Evolutionary conservation across 805 yeast species (phyloP), one percentile per base, ranked within the genome.

Genomic region (Sugiyamaella lignohabitans): DNA sequence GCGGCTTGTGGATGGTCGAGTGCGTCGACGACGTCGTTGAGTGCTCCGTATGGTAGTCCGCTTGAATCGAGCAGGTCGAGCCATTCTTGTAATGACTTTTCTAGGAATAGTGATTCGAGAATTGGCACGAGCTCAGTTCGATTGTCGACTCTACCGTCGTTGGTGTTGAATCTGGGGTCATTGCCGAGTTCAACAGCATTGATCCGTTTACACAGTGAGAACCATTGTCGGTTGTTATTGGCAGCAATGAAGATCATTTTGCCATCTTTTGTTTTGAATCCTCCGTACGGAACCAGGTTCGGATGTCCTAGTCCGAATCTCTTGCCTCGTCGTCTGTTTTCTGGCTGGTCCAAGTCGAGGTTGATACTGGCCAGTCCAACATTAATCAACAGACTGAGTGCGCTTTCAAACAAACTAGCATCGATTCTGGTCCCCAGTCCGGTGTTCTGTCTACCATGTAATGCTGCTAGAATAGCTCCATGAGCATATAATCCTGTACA

Each of bases 401-500:
- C 70, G 45, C 67, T 64, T 46, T 68, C 71, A 8, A 66, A 54
- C 42, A 67, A 50, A 14, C 65, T 52, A 1, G 62, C 56, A 43
- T 67, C 71, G 24, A 67, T 55, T 39, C 64, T 56, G 51, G 65
- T 66, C 35, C 71, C 71, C 30, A 46, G 41, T 1, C 66, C 63
- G 11, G 47, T 46, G 6, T 45, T 47, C 6, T 55, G 56, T 19
- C 65, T 59, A n/a, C 58, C 57, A 2, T 65, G 46, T 27, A 67
- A 52, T 2, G 71, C 68, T 0, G 67, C 71, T 48, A 67, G 50
- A 6, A 67, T 58, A 0, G 68, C 60, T 40, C 62, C 59, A 2
- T 61, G 62, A 5, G 67, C 61, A 44, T 67, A 67, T 32, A 67
- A 52, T 0, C 71, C 71, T 1, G 71, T 61, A n/a, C 68, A 65